A percentile compares a stretch with the other conserved stretches of the same genome.
These are phyloP conservation scores for Forsythia viridissima DNA, from an alignment of 257 asterid species.

Conservation along the genomic window DNA sequence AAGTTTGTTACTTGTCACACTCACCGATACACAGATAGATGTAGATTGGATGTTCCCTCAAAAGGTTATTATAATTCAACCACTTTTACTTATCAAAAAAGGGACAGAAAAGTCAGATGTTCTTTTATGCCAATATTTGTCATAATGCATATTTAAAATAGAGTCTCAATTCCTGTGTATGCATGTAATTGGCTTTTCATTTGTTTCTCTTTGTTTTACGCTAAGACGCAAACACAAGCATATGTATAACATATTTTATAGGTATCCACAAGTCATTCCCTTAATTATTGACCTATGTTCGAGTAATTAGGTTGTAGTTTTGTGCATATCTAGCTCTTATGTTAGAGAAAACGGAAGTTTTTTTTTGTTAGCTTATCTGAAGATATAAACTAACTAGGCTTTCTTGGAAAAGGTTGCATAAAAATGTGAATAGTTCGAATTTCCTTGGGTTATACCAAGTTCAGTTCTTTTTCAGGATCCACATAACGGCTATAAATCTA, in stretches of 20 bases:
- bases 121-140: background rate
- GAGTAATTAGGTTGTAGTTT: background rate
- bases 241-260: background rate
- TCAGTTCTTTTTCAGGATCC: background rate
- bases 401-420: conserved; percentile 2
- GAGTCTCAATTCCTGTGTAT: background rate
- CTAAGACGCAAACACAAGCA: background rate
- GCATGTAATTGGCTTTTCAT: background rate
- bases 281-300: background rate
- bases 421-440: background rate
- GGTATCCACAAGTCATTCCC: background rate
- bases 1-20: background rate
- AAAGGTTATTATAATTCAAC: conserved; percentile 1
- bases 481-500: background rate
- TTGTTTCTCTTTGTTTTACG: background rate
- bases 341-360: background rate
- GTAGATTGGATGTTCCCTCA: background rate
- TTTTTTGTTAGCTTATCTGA: background rate
- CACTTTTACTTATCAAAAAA: conserved; percentile 5
- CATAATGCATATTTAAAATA: background rate
- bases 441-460: background rate
- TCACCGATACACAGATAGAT: background rate
- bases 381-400: background rate
- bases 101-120: background rate
- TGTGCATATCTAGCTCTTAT: conserved; percentile 13